A percentile compares a stretch with the other conserved stretches of the same genome.
Conservation (phyloP, 2,329 filamentous ascomycete species). For the Drechslerella coelobrocha region DNA sequence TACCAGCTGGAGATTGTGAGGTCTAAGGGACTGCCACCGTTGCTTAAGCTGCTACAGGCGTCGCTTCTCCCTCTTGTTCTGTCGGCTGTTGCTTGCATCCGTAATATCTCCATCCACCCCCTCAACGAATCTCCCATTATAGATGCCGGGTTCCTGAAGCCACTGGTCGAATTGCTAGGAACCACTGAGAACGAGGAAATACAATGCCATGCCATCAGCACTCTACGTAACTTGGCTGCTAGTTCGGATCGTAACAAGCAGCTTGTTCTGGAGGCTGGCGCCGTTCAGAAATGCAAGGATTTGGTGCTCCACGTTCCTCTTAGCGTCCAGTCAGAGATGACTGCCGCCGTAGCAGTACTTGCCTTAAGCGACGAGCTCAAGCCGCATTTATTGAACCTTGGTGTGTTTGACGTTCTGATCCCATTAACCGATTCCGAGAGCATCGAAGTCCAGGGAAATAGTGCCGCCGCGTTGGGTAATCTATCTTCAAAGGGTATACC, state of each 20-base stretch:
- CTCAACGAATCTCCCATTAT: constrained; percentile 98
- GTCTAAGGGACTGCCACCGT: constrained; percentile 80
- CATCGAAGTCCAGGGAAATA: constrained; percentile 98
- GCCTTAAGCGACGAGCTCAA: constrained; percentile 96
- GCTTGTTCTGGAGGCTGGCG: constrained; percentile 92
- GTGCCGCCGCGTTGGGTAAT: constrained; percentile 92
- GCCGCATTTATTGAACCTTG: constrained; percentile 83
- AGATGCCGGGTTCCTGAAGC: constrained; percentile 92
- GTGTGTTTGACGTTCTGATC: constrained; percentile 95
- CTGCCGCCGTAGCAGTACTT: constrained; percentile 95
- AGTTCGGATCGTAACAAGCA: constrained; percentile 98
- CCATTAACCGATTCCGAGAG: constrained; percentile 93
- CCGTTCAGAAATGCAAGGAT: constrained; percentile 98
- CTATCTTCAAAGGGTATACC: constrained; percentile 87
- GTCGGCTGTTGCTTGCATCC: constrained; percentile 95
- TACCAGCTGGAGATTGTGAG: constrained; percentile 98
- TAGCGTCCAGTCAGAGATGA: constrained; percentile 98
- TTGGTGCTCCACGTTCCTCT: constrained; percentile 90
- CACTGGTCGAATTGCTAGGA: constrained; percentile 88
- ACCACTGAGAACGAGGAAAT: constrained; percentile 98
- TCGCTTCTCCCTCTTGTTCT: constrained; percentile 95
- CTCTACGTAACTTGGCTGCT: constrained; percentile 89
- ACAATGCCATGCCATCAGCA: constrained; percentile 97
- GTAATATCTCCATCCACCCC: constrained; percentile 98
- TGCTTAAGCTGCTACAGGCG: constrained; percentile 88